Conservation (phyloP, 1,139 yeast genomes). For the Entelexis paramagnoliae region DNA sequence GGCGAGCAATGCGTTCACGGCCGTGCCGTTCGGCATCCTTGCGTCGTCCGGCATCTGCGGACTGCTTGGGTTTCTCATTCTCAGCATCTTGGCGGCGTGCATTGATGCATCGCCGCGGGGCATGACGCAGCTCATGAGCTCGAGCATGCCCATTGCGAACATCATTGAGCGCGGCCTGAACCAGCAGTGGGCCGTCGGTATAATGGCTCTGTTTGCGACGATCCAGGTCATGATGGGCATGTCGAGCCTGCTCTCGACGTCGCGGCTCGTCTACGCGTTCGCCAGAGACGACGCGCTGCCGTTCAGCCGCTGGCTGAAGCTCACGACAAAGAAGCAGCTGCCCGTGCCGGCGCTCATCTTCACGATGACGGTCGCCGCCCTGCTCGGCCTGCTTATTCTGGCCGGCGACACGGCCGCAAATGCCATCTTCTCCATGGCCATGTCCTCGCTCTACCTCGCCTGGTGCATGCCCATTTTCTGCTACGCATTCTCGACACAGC, state of each 20-base stretch:
- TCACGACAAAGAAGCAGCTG: slow-evolving; percentile 40
- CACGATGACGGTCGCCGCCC: slow-evolving; percentile 40
- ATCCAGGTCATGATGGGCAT: slow-evolving; percentile 51
- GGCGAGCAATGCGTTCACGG: slow-evolving; percentile 51
- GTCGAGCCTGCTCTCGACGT: slow-evolving; percentile 63
- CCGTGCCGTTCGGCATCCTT: slow-evolving; percentile 57
- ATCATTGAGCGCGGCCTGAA: slow-evolving; percentile 57
- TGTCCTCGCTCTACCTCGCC: slow-evolving; percentile 48
- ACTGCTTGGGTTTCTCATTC: slow-evolving; percentile 49
- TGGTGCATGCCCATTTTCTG: slow-evolving; percentile 49
- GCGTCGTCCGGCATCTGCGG: slow-evolving; percentile 49
- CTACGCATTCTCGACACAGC: slow-evolving; percentile 32
- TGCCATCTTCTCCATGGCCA: slow-evolving; percentile 48
- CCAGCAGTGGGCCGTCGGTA: slow-evolving; percentile 48
- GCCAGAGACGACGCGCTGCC: slow-evolving; percentile 88
- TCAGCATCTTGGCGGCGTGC: slow-evolving; percentile 22
- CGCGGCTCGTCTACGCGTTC: slow-evolving; percentile 76
- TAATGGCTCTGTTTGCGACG: slow-evolving; percentile 29
- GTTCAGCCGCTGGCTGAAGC: slow-evolving; percentile 33
- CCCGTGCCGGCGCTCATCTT: slow-evolving; percentile 51
- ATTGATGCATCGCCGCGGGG: slow-evolving; percentile 14
- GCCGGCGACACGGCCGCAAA: slow-evolving; percentile 48
- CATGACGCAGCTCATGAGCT: slow-evolving; percentile 35
- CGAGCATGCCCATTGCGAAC: slow-evolving; percentile 47
- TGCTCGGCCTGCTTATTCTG: slow-evolving; percentile 46